Evolutionary conservation across 2,329 filamentous ascomycete genomes (phyloP).

Genomic region (Exophiala mesophila): DNA sequence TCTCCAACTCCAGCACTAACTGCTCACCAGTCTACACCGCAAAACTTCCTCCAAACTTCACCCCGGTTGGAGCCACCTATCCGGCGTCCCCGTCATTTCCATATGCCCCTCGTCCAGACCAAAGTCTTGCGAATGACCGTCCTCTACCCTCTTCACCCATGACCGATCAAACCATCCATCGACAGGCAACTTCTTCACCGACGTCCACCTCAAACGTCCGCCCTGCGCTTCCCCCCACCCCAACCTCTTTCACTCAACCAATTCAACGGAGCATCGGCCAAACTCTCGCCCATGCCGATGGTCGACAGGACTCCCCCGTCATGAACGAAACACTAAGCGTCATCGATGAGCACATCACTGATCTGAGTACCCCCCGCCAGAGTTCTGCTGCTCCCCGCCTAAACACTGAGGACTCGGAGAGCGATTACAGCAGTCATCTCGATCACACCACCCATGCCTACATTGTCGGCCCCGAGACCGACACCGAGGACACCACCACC

Average conservation of each 20-base stretch:
- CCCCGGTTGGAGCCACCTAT: constrained; percentile 11
- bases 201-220: constrained; percentile 22
- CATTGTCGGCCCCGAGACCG: constrained; percentile 89
- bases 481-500: constrained; percentile 72
- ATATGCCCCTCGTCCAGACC: too few relatives aligned
- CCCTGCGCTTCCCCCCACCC: constrained; percentile 35
- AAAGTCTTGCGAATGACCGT: too few relatives aligned
- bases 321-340: constrained; percentile 93
- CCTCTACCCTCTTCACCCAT: too few relatives aligned
- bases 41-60: constrained; percentile 22
- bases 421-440: constrained; percentile 79
- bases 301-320: constrained; percentile 64
- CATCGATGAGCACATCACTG: constrained; percentile 94
- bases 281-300: constrained; percentile 46
- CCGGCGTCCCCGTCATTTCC: too few relatives aligned
- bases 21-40: constrained; percentile 23
- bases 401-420: constrained; percentile 60
- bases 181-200: background rate
- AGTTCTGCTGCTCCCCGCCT: constrained; percentile 33
- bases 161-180: background rate
- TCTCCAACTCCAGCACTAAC: constrained; percentile 7
- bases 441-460: constrained; percentile 69
- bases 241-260: constrained; percentile 32
- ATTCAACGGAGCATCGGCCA: constrained; percentile 43
- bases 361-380: constrained; percentile 63